Evolutionary conservation across 345 rosid species (phyloP).

Genomic region (Bruguiera parviflora): DNA sequence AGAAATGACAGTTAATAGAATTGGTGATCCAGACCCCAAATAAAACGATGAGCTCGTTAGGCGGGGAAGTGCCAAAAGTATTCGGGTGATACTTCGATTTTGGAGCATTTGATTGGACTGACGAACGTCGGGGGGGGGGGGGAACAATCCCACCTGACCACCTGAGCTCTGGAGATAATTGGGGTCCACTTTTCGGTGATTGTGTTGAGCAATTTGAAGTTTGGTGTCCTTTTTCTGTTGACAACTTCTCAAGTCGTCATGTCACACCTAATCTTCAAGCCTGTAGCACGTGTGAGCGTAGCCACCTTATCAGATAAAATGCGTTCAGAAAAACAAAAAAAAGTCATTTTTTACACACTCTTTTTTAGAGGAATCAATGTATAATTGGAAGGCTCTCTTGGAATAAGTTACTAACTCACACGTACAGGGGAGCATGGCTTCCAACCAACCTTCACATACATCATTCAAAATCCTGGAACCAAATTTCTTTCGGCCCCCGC

Average conservation of each 20-base stretch:
- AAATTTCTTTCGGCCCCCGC: too few relatives aligned
- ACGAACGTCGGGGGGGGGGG: constrained; percentile 32
- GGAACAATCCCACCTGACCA: constrained; percentile 51
- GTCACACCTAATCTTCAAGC: constrained; percentile 29
- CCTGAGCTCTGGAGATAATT: constrained; percentile 22
- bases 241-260: constrained; percentile 21
- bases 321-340: background rate
- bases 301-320: background rate
- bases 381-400: too few relatives aligned
- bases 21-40: constrained; percentile 4
- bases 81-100: constrained; percentile 12
- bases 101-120: constrained; percentile 28
- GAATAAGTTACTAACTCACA: too few relatives aligned
- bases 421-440: too few relatives aligned
- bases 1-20: too few relatives aligned
- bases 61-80: constrained; percentile 8
- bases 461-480: too few relatives aligned
- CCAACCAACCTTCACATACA: too few relatives aligned
- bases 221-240: constrained; percentile 8
- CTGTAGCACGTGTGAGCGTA: constrained; percentile 29
- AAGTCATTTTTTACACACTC: too few relatives aligned
- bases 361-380: too few relatives aligned
- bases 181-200: constrained; percentile 27
- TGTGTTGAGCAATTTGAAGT: constrained; percentile 9
- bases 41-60: background rate